Evolutionary conservation across 768 basidiomycete species (phyloP), one percentile per base, ranked within the genome.

Genomic region (Naganishia vaughanmartiniae): DNA sequence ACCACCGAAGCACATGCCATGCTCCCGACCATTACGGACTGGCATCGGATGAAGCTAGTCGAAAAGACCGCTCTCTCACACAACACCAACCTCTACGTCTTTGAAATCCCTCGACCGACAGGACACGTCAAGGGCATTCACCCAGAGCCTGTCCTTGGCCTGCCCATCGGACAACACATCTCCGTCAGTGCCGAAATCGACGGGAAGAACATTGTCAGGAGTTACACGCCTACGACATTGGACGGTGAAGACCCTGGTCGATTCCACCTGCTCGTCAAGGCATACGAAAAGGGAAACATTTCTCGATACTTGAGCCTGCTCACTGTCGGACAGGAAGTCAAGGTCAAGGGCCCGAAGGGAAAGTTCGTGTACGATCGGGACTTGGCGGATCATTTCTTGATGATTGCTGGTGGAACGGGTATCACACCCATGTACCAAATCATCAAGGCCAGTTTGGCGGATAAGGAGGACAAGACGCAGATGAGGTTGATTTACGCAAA

Each of bases 401-500:
- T 99, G 94, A 96, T 99, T 76, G 93, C 94, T 19, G 96, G 96
- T 57, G 96, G 96, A 45, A 98, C 96, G 2, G 96, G 96, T 68
- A 95, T 99, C 81, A 95, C 96, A 0, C 96, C 96, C 77, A 97
- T 98, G 95, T 89, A 96, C 76, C 95, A 99, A 80, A 91, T 99
- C 84, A 90, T 97, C 82, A 89, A 90, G 72, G 91, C 94, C n/a
- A 87, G 89, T 15, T 86, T 97, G 79, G 89, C 90, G 82, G 92
- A 93, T 81, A 88, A 91, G n/a, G 79, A 83, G 54, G 96, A 99
- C 85, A 84, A 79, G 72, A 97, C 95, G 48, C 87, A 85, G 74
- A 82, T 98, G 77, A 87, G 85, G 74, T 87, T 99, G 78, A 91
- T 99, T 79, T 98, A 98, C 82, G 96, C 96, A 75, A 99, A 99